A percentile compares a stretch with the other conserved stretches of the same genome.
Conservation (phyloP, 768 basidiomycete genomes). For the Myochromella boudieri region DNA sequence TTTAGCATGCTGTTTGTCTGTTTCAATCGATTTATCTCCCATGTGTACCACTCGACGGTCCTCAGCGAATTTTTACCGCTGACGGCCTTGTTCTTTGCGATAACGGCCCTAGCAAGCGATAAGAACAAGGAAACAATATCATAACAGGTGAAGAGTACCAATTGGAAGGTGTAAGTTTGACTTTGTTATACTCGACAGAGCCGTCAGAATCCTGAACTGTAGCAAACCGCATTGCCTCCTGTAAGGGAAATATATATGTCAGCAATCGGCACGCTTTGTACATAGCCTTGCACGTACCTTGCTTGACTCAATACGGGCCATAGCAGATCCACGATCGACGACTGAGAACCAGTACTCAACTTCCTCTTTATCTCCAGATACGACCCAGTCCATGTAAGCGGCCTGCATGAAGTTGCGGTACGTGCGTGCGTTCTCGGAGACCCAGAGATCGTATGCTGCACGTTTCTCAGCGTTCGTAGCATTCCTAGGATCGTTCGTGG, state of each 20-base stretch:
- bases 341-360: slow-evolving; percentile 1
- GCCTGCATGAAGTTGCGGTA: neutral
- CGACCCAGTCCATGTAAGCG: slow-evolving; percentile 2
- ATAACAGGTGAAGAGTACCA: neutral
- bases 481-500: neutral
- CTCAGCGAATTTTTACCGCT: neutral
- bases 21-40: neutral
- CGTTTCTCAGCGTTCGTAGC: neutral
- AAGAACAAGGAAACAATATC: neutral
- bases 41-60: slow-evolving; percentile 7
- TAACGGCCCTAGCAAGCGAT: neutral
- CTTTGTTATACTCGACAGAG: neutral
- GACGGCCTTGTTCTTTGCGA: neutral
- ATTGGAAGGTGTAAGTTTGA: neutral
- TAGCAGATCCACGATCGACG: neutral
- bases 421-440: neutral
- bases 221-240: slow-evolving; percentile 1
- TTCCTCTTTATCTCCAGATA: neutral
- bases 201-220: neutral
- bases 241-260: neutral
- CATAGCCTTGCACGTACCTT: neutral
- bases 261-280: neutral
- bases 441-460: neutral
- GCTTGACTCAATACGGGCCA: neutral
- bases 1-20: slow-evolving; percentile 1